These are phyloP conservation scores for Nakaseomyces delphensis DNA, from an alignment of 1,139 yeast species.

Conservation along the genomic window DNA sequence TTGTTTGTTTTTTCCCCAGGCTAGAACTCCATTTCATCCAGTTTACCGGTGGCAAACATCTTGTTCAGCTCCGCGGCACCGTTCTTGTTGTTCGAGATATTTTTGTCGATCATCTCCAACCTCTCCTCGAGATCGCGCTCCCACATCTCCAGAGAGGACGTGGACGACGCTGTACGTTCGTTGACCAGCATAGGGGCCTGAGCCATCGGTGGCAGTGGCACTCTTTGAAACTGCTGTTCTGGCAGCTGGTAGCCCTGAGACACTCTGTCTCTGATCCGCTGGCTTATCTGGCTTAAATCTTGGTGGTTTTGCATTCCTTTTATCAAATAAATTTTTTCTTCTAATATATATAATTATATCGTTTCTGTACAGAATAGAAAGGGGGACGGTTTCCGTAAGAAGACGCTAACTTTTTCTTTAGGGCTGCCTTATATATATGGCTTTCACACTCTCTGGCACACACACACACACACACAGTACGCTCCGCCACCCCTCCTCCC, in stretches of 20 bases:
- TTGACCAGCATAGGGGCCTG: constrained; percentile 27
- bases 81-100: constrained; percentile 23
- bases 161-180: constrained; percentile 25
- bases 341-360: too few species aligned
- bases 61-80: constrained; percentile 20
- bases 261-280: constrained; percentile 8
- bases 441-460: background rate
- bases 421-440: background rate
- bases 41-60: constrained; percentile 15
- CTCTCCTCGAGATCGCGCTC: constrained; percentile 38
- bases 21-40: constrained; percentile 16
- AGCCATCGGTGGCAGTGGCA: constrained; percentile 41
- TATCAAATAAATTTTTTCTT: too few species aligned
- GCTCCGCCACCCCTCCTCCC: background rate
- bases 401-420: too few species aligned
- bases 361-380: too few species aligned
- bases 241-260: constrained; percentile 15
- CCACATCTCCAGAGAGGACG: constrained; percentile 44
- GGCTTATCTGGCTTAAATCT: constrained; percentile 7
- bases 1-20: background rate
- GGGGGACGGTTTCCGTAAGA: too few species aligned
- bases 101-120: constrained; percentile 33
- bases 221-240: constrained; percentile 33
- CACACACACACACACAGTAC: too few species aligned
- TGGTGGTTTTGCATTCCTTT: constrained; percentile 4